Conservation (phyloP, 2,329 filamentous ascomycete genomes). For the Penicillium palitans region DNA sequence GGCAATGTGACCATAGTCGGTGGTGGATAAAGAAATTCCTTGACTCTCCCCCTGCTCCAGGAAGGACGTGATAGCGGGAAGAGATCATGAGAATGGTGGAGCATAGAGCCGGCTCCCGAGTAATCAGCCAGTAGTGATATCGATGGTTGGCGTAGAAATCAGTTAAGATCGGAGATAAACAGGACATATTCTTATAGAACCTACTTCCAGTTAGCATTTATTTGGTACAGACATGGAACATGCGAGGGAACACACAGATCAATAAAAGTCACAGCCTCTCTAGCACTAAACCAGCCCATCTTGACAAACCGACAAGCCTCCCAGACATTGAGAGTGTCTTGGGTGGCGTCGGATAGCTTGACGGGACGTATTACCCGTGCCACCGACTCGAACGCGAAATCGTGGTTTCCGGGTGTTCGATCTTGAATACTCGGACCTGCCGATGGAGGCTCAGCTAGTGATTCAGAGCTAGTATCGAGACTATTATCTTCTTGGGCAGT, state of each 20-base stretch:
- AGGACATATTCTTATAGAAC: constrained; percentile 54
- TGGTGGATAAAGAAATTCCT: constrained; percentile 56
- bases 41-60: constrained; percentile 47
- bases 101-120: constrained; percentile 55
- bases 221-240: neutral
- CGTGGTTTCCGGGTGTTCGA: constrained; percentile 19
- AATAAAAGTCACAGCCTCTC: constrained; percentile 55
- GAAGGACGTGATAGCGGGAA: constrained; percentile 51
- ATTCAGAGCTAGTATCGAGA: constrained; percentile 29
- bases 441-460: constrained; percentile 23
- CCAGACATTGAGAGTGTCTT: constrained; percentile 48
- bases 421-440: constrained; percentile 10
- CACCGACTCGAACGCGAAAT: constrained; percentile 21
- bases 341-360: constrained; percentile 30
- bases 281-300: constrained; percentile 58
- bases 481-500: constrained; percentile 40
- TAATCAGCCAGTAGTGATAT: constrained; percentile 51
- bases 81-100: constrained; percentile 57
- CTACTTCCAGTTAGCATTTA: constrained; percentile 21
- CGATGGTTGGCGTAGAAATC: constrained; percentile 53
- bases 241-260: constrained; percentile 43
- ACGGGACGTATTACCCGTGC: constrained; percentile 29
- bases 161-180: constrained; percentile 53
- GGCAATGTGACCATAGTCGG: constrained; percentile 56
- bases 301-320: constrained; percentile 54